Evolutionary conservation across 306 rosid genomes (phyloP), one percentile per base, ranked within the genome.

Genomic region (Sicyos baderoa): DNA sequence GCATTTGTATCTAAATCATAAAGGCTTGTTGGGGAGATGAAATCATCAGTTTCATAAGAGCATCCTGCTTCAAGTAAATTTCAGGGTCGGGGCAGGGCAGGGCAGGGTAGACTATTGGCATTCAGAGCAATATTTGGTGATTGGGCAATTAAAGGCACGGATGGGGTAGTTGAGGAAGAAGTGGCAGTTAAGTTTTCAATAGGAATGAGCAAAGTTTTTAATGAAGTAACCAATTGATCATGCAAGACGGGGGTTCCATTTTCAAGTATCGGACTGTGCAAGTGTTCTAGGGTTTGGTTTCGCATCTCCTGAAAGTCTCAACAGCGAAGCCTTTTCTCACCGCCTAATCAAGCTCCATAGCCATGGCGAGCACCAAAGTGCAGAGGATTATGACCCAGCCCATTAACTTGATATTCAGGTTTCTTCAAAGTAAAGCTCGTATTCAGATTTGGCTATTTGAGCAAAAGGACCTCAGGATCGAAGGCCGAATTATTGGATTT

Each of bases 381-480:
- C 95, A 90, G 91, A 78, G 96, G 91, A 89, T 90, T 76, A 90
- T 90, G 96, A 90, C 95, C 83, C 96, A 89, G 44, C 96, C 95
- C 54, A 90, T 90, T 49, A 90, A 87, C 85, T 79, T 90, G 91
- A 90, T 90, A 61, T 90, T 90, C 82, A 84, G 97, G 83, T 90
- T 90, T 54, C 97, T 87, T 71, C 95, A 90, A 63, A 90, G 89
- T 74, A 88, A 90, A 88, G 90, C 92, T 10, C 87, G 97, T 23
- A 83, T 84, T 83, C 97, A 90, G 74, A 86, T 90, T 70, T 86
- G 97, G 92, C 92, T 86, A 21, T 88, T 86, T 67, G 95, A 86
- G 86, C 95, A 90, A 61, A 85, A 82, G 68, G 97, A 90, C 81
- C 74, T 80, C 70, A 84, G 95, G 77, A 86, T 90, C 74, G 97